Evolutionary conservation across 192 early-diverging fungal species (phyloP).

Genomic region (Gorgonomyces haynaldii): DNA sequence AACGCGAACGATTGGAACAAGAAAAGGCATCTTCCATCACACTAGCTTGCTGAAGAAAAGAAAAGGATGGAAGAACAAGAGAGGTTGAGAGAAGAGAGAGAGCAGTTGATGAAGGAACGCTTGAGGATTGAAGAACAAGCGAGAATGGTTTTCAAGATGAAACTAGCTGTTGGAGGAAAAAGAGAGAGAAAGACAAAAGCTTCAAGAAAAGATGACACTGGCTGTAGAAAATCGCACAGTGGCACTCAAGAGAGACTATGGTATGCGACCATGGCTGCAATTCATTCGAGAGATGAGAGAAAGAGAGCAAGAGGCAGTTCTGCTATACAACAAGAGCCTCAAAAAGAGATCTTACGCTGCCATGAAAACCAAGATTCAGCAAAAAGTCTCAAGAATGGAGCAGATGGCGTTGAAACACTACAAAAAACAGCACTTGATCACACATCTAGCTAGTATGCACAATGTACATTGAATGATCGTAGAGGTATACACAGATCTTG

Average conservation of each 20-base stretch:
- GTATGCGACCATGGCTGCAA: not conserved
- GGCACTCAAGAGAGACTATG: not conserved
- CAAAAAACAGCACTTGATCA: no score
- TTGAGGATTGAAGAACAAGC: slow-evolving; percentile 1
- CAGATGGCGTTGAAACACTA: no score
- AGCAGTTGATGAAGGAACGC: not conserved
- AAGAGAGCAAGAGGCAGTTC: not conserved
- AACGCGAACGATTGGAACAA: not conserved
- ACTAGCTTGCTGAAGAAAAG: not conserved
- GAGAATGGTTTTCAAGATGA: not conserved
- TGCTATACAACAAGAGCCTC: not conserved
- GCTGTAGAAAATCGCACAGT: not conserved
- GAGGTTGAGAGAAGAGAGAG: not conserved
- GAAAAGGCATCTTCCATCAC: not conserved
- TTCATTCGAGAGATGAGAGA: not conserved
- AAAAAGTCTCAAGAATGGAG: no score
- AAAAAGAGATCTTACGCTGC: no score
- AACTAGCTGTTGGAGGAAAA: not conserved
- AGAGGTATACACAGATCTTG: not conserved
- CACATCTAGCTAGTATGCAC: no score
- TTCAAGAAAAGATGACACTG: not conserved
- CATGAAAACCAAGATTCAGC: no score
- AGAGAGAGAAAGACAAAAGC: not conserved
- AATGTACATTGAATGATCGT: no score
- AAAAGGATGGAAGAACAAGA: not conserved